These are phyloP conservation scores for Chalara sp. DNA, from an alignment of 2,329 filamentous ascomycete species.

Conservation along the genomic window DNA sequence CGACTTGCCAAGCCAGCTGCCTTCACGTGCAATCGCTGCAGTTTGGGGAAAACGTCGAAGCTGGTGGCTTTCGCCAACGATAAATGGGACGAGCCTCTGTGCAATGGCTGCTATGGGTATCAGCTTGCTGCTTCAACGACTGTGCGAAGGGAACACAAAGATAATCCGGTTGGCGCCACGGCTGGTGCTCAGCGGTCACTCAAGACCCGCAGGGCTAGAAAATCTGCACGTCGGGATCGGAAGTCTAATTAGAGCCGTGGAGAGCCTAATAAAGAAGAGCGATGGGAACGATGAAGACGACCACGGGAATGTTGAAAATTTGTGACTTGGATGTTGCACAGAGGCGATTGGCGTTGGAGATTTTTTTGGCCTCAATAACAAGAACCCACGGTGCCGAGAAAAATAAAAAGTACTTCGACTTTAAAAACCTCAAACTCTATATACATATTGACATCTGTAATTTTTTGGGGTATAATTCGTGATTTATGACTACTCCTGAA, in stretches of 20 bases:
- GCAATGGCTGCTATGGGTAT: constrained; percentile 15
- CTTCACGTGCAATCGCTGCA: constrained; percentile 14
- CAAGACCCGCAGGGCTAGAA: constrained; percentile 3
- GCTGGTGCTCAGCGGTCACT: constrained; percentile 1
- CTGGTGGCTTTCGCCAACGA: constrained; percentile 11
- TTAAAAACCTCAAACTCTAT: neutral
- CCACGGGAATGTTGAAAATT: constrained; percentile 8
- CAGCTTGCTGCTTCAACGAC: constrained; percentile 10
- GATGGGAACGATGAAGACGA: neutral
- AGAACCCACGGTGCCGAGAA: no score
- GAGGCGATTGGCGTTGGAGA: constrained; percentile 8
- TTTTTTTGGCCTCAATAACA: neutral
- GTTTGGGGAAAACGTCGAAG: constrained; percentile 13
- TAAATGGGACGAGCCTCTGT: constrained; percentile 14
- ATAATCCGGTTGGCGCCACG: constrained; percentile 1
- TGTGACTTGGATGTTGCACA: constrained; percentile 7
- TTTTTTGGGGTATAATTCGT: constrained; percentile 5
- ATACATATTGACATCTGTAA: neutral
- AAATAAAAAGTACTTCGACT: no score
- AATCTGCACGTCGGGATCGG: constrained; percentile 4
- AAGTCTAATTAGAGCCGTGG: constrained; percentile 2
- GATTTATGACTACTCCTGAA: neutral
- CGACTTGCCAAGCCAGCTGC: constrained; percentile 5
- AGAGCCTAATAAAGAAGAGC: neutral
- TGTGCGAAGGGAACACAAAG: constrained; percentile 5